Conservation (phyloP, 345 rosid species). For the Angophora floribunda region DNA sequence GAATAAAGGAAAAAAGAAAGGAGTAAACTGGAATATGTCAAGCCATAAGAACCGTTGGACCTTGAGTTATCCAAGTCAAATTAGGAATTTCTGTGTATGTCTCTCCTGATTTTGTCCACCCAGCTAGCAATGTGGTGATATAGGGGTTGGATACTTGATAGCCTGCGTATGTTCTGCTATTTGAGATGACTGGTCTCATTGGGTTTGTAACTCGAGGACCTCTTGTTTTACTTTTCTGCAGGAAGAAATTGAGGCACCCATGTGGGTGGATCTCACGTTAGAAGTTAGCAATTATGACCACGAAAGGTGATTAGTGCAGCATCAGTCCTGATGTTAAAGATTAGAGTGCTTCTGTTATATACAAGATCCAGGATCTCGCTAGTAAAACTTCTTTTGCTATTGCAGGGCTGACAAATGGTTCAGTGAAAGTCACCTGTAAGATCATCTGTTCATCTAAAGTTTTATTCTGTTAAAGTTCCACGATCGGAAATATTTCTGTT, state of each 20-base stretch:
- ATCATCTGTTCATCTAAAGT: not conserved
- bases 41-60: not conserved
- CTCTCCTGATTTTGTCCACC: not conserved
- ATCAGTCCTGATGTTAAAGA: not conserved
- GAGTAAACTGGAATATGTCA: not conserved
- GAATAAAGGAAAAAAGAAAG: not conserved
- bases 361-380: not conserved
- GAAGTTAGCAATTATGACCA: constrained; percentile 5
- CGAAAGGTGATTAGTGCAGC: constrained; percentile 15
- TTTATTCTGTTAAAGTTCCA: not conserved
- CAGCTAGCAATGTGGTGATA: not conserved
- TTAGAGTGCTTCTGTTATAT: not conserved
- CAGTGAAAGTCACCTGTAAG: constrained; percentile 39
- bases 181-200: not conserved
- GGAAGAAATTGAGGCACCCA: constrained; percentile 40
- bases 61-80: not conserved
- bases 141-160: not conserved
- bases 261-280: constrained; percentile 28
- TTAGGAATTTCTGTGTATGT: not conserved
- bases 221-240: not conserved
- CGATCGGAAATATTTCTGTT: not conserved
- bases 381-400: not conserved
- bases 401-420: constrained; percentile 57
- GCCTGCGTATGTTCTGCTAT: not conserved
- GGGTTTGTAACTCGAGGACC: not conserved